Evolutionary conservation across 1,284 basidiomycete species (phyloP).

Genomic region (Naganishia cerealis): DNA sequence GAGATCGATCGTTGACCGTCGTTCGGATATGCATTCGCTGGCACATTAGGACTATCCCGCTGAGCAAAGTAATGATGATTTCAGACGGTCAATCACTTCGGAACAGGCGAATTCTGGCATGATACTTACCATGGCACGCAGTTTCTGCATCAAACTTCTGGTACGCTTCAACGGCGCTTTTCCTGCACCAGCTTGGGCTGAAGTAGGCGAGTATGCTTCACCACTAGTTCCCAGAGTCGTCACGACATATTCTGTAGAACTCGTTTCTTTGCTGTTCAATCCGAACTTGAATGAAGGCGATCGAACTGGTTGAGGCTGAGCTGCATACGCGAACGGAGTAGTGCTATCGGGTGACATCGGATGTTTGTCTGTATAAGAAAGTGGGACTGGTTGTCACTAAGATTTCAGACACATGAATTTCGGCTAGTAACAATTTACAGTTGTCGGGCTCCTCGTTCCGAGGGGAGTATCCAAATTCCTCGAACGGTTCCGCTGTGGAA

Average conservation of each 20-base stretch:
- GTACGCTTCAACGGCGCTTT: conserved; percentile 51
- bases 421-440: conserved; percentile 37
- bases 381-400: background rate
- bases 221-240: conserved; percentile 4
- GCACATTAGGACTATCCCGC: conserved; percentile 37
- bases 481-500: conserved; percentile 49
- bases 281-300: conserved; percentile 45
- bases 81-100: background rate
- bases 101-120: background rate
- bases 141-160: conserved; percentile 55
- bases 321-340: background rate
- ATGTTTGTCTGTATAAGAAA: background rate
- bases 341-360: conserved; percentile 1
- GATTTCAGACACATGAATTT: background rate
- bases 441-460: conserved; percentile 40
- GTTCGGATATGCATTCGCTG: conserved; percentile 24
- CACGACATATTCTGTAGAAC: background rate
- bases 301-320: conserved; percentile 37
- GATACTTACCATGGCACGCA: conserved; percentile 55
- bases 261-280: conserved; percentile 20
- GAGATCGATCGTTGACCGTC: conserved; percentile 23
- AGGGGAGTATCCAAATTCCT: conserved; percentile 52
- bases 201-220: conserved; percentile 3
- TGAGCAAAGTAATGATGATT: background rate
- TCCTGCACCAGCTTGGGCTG: background rate